phyloP scores from a whole-genome alignment of 139 green algal species.

The Chlorella sp. region DNA sequence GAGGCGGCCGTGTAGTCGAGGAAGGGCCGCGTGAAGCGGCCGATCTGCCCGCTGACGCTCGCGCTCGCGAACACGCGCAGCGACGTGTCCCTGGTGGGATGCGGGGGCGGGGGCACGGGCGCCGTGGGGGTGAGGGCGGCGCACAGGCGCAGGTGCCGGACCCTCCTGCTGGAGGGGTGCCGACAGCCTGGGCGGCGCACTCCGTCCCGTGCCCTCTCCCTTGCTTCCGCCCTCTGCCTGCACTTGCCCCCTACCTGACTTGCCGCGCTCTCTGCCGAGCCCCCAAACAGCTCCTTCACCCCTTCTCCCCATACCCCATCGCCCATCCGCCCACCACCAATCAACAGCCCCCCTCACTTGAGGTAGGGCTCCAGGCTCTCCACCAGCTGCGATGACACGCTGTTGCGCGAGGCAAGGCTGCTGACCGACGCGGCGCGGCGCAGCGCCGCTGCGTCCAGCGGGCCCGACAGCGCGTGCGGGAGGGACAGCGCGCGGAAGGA shows the following conservation, averaged over 20 bases:
- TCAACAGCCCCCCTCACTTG: slow-evolving; percentile 4
- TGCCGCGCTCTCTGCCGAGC: no score
- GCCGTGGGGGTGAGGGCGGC: no score
- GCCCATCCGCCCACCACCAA: no score
- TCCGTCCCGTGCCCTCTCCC: no score
- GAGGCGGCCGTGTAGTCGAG: slow-evolving; percentile 52
- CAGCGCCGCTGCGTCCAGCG: not conserved
- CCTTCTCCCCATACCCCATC: no score
- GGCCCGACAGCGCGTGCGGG: not conserved
- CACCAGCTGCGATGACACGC: slow-evolving; percentile 31
- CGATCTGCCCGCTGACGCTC: slow-evolving; percentile 47
- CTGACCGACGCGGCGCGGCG: slow-evolving; percentile 9
- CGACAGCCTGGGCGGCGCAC: no score
- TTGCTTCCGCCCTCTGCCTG: no score
- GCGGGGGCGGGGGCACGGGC: not conserved
- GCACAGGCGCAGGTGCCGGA: no score
- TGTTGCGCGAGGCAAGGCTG: slow-evolving; percentile 22
- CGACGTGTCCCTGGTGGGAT: slow-evolving; percentile 35
- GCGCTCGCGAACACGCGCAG: slow-evolving; percentile 56
- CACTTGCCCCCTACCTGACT: no score
- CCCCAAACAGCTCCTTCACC: no score
- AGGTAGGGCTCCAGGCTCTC: slow-evolving; percentile 56
- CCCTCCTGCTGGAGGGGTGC: no score
- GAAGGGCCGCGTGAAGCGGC: slow-evolving; percentile 47
- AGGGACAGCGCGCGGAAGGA: slow-evolving; percentile 10